These are phyloP conservation scores for Dryadomyces sulphureus DNA, from an alignment of 2,329 filamentous ascomycete genomes.

Conservation along the genomic window DNA sequence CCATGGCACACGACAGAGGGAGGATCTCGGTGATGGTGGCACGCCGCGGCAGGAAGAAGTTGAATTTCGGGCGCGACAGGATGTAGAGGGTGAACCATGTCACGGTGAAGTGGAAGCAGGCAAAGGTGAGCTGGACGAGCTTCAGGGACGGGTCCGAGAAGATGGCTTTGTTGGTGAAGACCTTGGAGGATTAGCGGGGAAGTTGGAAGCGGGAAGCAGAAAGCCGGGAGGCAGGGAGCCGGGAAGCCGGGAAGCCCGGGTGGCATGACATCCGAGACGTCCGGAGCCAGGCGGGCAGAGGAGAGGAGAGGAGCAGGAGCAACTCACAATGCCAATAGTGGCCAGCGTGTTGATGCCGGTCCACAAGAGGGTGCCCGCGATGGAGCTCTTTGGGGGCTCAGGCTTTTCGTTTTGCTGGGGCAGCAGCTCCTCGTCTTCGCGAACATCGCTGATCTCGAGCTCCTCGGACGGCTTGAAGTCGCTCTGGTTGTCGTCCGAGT, in stretches of 20 bases:
- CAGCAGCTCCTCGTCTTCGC: conserved; percentile 27
- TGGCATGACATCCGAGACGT: too few species aligned
- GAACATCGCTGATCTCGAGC: conserved; percentile 22
- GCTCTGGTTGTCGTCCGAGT: conserved; percentile 17
- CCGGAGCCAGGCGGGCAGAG: neutral
- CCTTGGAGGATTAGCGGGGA: conserved; percentile 22
- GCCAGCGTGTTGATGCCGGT: conserved; percentile 47
- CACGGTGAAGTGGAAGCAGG: conserved; percentile 53
- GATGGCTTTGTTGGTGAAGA: conserved; percentile 58
- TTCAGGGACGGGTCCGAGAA: conserved; percentile 48
- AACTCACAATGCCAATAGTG: conserved; percentile 45
- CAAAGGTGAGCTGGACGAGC: conserved; percentile 49
- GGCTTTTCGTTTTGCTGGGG: conserved; percentile 18
- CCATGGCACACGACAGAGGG: conserved; percentile 52
- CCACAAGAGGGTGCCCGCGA: conserved; percentile 32
- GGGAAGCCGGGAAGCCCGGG: neutral
- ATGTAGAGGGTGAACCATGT: conserved; percentile 49
- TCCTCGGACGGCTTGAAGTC: conserved; percentile 18
- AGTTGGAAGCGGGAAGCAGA: neutral
- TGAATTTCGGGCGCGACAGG: conserved; percentile 42
- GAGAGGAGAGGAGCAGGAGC: too few species aligned
- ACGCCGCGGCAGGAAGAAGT: conserved; percentile 42
- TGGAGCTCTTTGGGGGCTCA: conserved; percentile 19
- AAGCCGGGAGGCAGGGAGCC: too few species aligned
- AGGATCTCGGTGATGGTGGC: conserved; percentile 41